Evolutionary conservation across 306 rosid species (phyloP).

Genomic region (Heteromeles arbutifolia): DNA sequence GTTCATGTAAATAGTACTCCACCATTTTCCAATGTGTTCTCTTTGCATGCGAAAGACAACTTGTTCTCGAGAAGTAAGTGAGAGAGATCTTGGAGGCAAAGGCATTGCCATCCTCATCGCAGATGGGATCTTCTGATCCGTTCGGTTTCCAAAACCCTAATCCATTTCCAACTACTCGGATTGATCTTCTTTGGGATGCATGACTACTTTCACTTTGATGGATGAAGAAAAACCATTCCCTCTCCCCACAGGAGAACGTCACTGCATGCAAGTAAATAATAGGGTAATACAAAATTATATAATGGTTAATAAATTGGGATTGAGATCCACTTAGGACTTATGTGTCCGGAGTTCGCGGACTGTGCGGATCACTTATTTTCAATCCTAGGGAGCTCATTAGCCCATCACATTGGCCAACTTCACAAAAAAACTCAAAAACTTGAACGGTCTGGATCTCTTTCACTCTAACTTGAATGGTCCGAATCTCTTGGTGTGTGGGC

Average conservation of each 20-base stretch:
- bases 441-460: too few species aligned
- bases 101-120: not conserved
- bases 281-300: not conserved
- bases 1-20: not conserved
- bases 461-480: too few species aligned
- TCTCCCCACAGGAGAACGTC: slow-evolving; percentile 8
- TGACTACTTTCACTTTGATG: not conserved
- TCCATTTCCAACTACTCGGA: slow-evolving; percentile 11
- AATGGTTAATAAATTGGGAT: not conserved
- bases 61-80: slow-evolving; percentile 4
- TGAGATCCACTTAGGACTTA: too few species aligned
- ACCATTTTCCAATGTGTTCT: slow-evolving; percentile 13
- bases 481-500: too few species aligned
- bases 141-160: slow-evolving; percentile 11
- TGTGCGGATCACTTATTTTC: too few species aligned
- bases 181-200: not conserved
- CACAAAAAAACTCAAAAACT: too few species aligned
- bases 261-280: not conserved
- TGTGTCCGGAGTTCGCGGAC: too few species aligned
- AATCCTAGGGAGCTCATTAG: too few species aligned
- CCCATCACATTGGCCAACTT: too few species aligned
- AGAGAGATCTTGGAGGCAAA: slow-evolving; percentile 1
- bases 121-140: slow-evolving; percentile 1
- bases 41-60: not conserved
- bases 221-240: slow-evolving; percentile 16